phyloP scores from a whole-genome alignment of 2,329 filamentous ascomycete species.

The Pestalotiopsis sp. region DNA sequence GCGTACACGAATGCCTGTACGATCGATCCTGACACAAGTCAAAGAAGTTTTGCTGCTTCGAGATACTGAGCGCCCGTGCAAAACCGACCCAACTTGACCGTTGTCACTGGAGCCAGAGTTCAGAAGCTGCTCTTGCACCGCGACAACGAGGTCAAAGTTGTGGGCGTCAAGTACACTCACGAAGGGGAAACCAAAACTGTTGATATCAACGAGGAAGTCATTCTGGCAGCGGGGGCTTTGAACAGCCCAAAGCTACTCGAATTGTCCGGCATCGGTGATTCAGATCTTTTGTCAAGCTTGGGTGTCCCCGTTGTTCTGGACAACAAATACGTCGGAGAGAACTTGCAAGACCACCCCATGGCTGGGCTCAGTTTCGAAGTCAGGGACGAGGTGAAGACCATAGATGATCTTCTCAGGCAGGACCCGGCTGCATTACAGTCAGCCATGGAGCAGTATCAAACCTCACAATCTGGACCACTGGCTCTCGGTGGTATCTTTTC shows the following conservation, averaged over 20 bases:
- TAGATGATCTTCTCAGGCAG: slow-evolving; percentile 22
- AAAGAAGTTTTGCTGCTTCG: slow-evolving; percentile 17
- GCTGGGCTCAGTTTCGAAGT: slow-evolving; percentile 26
- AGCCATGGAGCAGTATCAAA: slow-evolving; percentile 25
- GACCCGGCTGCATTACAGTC: slow-evolving; percentile 19
- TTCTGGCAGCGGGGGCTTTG: slow-evolving; percentile 44
- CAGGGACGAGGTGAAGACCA: slow-evolving; percentile 20
- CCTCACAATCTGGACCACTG: slow-evolving; percentile 22
- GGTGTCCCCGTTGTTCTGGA: slow-evolving; percentile 35
- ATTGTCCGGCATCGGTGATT: slow-evolving; percentile 42
- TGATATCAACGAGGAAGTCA: slow-evolving; percentile 39
- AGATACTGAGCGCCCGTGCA: slow-evolving; percentile 14
- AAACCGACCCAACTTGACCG: slow-evolving; percentile 14
- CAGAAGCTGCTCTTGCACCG: slow-evolving; percentile 16
- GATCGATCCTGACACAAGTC: slow-evolving; percentile 11
- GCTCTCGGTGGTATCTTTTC: slow-evolving; percentile 21
- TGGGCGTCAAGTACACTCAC: not conserved
- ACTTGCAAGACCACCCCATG: slow-evolving; percentile 37
- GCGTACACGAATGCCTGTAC: slow-evolving; percentile 14
- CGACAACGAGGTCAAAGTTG: not conserved
- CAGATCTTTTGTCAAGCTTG: slow-evolving; percentile 32
- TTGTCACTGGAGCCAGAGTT: slow-evolving; percentile 12
- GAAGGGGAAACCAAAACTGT: slow-evolving; percentile 21
- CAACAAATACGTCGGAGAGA: slow-evolving; percentile 40
- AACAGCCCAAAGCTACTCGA: slow-evolving; percentile 47